Percentiles rank a stretch among this genome's conserved stretches.
Conservation (phyloP, 2,329 filamentous ascomycete genomes). For the Fusarium sp. region DNA sequence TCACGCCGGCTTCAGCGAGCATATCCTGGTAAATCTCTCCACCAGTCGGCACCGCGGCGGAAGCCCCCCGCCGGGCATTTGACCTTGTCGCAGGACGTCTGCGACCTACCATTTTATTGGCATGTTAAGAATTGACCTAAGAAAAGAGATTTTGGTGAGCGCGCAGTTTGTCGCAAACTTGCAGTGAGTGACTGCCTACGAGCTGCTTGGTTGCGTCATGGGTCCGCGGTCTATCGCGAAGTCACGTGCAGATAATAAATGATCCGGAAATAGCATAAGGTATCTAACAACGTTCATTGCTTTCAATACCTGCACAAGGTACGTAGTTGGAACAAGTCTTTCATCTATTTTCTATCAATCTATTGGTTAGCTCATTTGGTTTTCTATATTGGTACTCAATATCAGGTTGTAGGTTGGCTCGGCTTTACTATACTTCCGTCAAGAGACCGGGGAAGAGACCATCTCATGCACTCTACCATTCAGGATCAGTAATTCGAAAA, state of each 20-base stretch:
- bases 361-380: too few relatives aligned
- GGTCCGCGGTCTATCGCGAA: slow-evolving; percentile 29
- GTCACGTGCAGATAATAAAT: slow-evolving; percentile 26
- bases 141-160: slow-evolving; percentile 3
- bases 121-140: slow-evolving; percentile 13
- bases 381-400: too few relatives aligned
- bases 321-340: too few relatives aligned
- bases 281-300: too few relatives aligned
- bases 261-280: neutral
- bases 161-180: slow-evolving; percentile 29
- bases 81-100: slow-evolving; percentile 48
- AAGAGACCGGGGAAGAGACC: too few relatives aligned
- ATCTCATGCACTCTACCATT: too few relatives aligned
- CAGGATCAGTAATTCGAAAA: slow-evolving; percentile 21
- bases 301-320: too few relatives aligned
- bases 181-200: slow-evolving; percentile 29
- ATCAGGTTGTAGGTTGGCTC: neutral
- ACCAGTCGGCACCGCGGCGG: slow-evolving; percentile 38
- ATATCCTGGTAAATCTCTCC: slow-evolving; percentile 63
- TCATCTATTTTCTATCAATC: too few relatives aligned
- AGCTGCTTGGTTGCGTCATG: slow-evolving; percentile 47
- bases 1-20: slow-evolving; percentile 63
- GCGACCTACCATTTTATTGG: slow-evolving; percentile 50
- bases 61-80: slow-evolving; percentile 35
- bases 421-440: neutral